Percentiles rank a stretch among this genome's conserved stretches.
Evolutionary conservation across 176 grass and related monocot species (phyloP).

Genomic region (Rhynchospora pubera): DNA sequence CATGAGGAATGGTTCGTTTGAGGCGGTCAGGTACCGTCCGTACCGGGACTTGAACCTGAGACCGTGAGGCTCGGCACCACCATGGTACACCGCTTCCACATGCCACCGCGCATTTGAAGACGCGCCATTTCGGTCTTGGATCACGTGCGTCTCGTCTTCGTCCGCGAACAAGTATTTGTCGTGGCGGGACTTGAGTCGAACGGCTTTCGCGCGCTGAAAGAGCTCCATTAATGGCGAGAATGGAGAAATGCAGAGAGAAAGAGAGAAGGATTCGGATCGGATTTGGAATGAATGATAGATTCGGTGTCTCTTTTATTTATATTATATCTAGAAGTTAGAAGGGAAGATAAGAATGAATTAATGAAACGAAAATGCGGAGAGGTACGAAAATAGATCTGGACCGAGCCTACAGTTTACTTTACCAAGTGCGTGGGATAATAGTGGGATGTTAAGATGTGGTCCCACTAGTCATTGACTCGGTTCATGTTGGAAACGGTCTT

Average conservation of each 20-base stretch:
- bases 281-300: neutral
- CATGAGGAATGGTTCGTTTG: constrained; percentile 61
- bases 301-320: too few species aligned
- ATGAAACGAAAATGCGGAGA: neutral
- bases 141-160: constrained; percentile 64
- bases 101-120: constrained; percentile 56
- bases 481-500: neutral
- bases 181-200: constrained; percentile 68
- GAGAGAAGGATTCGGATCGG: neutral
- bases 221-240: constrained; percentile 49
- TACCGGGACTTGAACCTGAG: constrained; percentile 63
- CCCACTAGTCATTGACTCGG: neutral
- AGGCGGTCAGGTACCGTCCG: constrained; percentile 83
- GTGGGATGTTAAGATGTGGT: neutral
- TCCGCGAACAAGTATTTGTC: constrained; percentile 80
- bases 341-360: neutral
- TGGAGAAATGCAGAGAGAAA: neutral
- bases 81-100: constrained; percentile 44
- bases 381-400: neutral
- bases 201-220: constrained; percentile 54
- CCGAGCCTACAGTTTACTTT: neutral
- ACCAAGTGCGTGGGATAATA: neutral
- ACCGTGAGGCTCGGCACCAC: constrained; percentile 20
- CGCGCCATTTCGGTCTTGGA: constrained; percentile 53
- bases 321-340: neutral